phyloP scores from a whole-genome alignment of 108 stramenopile genomes.

The Aurantiochytrium sp. region DNA sequence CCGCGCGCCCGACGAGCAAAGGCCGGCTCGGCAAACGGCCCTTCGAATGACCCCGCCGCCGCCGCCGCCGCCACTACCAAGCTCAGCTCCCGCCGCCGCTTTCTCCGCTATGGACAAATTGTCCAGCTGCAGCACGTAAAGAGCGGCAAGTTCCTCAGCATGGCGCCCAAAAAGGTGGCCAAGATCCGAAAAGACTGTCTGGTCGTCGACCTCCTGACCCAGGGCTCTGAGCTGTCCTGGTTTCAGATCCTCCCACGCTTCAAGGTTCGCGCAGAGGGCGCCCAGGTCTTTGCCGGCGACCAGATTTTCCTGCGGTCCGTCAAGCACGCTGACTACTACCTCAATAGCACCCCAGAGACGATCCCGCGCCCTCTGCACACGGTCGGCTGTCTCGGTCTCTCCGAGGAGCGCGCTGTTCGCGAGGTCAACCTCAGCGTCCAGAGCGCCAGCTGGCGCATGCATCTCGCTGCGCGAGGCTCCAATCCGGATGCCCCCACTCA shows the following conservation, averaged over 20 bases:
- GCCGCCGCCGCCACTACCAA: no score
- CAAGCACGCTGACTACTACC: neutral
- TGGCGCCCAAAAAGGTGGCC: slow-evolving; percentile 11
- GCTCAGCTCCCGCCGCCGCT: neutral
- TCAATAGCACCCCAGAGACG: neutral
- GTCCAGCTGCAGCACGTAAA: slow-evolving; percentile 4
- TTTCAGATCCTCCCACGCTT: neutral
- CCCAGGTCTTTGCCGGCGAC: neutral
- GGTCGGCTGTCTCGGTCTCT: neutral
- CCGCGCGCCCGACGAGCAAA: no score
- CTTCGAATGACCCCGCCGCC: no score
- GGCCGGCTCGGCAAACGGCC: no score
- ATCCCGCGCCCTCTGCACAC: neutral
- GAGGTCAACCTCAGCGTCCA: neutral
- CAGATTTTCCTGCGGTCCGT: slow-evolving; percentile 6
- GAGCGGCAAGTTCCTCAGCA: neutral
- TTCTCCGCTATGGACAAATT: neutral
- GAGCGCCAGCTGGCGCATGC: neutral
- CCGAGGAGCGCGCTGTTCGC: neutral
- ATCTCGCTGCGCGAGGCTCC: neutral
- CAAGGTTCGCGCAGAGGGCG: slow-evolving; percentile 21
- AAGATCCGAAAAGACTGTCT: neutral
- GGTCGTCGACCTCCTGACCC: neutral
- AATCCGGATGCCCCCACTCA: neutral
- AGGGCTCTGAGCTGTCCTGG: neutral